Conservation (phyloP, 164 flowering plant species). For the Piper longum region DNA sequence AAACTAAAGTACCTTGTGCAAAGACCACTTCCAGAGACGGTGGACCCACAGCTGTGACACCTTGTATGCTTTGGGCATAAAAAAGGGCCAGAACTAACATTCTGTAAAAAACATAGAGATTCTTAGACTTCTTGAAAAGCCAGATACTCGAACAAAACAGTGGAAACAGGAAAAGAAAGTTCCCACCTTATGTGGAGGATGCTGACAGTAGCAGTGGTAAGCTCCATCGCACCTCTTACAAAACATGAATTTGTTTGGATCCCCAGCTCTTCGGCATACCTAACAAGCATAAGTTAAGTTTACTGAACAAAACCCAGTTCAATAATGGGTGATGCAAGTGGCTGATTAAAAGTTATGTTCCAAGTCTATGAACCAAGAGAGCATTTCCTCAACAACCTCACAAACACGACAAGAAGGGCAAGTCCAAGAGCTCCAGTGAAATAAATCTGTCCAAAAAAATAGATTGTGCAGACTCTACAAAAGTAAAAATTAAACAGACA, state of each 20-base stretch:
- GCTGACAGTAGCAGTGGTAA: slow-evolving; percentile 94
- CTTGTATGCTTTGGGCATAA: slow-evolving; percentile 88
- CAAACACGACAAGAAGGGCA: slow-evolving; percentile 91
- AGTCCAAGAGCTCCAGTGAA: slow-evolving; percentile 94
- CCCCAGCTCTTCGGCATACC: slow-evolving; percentile 89
- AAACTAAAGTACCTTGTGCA: slow-evolving; percentile 57
- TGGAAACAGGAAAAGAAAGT: background rate
- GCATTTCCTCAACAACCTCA: slow-evolving; percentile 37
- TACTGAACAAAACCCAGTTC: too few species aligned
- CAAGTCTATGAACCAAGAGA: background rate
- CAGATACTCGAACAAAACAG: background rate
- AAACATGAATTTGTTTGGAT: slow-evolving; percentile 85
- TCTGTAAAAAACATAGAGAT: slow-evolving; percentile 29
- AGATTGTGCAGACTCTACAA: background rate
- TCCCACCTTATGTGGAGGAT: slow-evolving; percentile 92
- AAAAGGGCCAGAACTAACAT: slow-evolving; percentile 79
- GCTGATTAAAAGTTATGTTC: too few species aligned
- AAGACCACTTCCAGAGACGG: slow-evolving; percentile 86
- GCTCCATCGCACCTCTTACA: slow-evolving; percentile 98
- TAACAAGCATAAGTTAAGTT: slow-evolving; percentile 8
- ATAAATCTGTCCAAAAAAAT: slow-evolving; percentile 49
- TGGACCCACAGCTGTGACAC: slow-evolving; percentile 96
- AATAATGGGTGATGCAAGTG: too few species aligned
- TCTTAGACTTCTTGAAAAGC: background rate
- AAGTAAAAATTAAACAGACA: background rate